Conservation (phyloP, 139 green algal genomes). For the Tetradesmus obliquus region DNA sequence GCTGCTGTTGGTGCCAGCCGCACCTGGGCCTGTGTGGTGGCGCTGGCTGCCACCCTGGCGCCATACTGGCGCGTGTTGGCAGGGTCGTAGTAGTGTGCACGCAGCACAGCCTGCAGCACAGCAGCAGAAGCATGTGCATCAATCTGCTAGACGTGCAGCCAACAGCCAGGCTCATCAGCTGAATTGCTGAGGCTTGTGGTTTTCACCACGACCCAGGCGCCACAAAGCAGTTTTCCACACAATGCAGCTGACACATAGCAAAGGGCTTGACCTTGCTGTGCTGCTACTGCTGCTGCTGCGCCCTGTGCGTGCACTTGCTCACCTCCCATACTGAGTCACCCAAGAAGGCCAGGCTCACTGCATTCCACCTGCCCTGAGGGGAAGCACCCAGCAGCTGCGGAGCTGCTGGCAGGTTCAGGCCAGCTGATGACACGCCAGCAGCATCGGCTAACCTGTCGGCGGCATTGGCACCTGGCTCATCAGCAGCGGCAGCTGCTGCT, state of each 20-base stretch:
- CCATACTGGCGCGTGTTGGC: not conserved
- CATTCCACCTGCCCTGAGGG: conserved; percentile 28
- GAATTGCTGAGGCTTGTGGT: no score
- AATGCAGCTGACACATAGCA: no score
- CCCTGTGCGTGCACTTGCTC: not conserved
- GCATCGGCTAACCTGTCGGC: no score
- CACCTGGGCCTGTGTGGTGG: conserved; percentile 36
- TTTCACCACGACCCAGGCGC: no score
- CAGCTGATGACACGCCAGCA: not conserved
- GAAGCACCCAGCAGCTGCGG: not conserved
- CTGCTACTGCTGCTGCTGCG: not conserved
- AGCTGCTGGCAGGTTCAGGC: not conserved
- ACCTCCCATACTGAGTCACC: conserved; percentile 40
- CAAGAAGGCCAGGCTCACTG: conserved; percentile 26
- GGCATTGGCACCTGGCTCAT: not conserved
- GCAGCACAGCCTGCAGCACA: conserved; percentile 14
- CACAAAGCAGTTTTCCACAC: no score
- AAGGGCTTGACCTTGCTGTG: not conserved
- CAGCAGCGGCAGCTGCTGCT: not conserved
- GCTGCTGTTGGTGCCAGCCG: not conserved
- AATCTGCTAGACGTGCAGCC: no score
- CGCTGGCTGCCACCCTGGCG: not conserved
- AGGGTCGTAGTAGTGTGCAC: not conserved
- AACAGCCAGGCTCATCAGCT: no score
- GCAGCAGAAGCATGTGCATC: not conserved